phyloP scores from a whole-genome alignment of 2,329 filamentous ascomycete genomes.

The Raffaelea arxii region DNA sequence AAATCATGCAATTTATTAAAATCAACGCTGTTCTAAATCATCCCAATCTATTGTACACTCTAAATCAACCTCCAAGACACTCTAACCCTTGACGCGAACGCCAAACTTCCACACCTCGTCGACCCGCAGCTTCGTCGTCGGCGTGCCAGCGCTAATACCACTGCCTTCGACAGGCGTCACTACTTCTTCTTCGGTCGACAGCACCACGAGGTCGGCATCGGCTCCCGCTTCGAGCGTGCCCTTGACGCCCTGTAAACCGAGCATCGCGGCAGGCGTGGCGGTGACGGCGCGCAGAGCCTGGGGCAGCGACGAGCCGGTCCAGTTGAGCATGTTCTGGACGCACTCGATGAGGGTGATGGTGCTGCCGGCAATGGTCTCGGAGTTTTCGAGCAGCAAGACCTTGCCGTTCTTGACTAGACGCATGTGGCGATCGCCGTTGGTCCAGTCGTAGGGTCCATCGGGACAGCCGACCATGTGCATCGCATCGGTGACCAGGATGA shows the following conservation, averaged over 20 bases:
- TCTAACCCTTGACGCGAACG: too few relatives aligned
- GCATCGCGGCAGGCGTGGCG: conserved; percentile 65
- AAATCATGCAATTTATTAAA: too few relatives aligned
- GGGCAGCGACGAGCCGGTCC: conserved; percentile 59
- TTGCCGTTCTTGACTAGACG: conserved; percentile 61
- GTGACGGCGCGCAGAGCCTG: conserved; percentile 66
- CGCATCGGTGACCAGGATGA: conserved; percentile 85
- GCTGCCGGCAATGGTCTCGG: conserved; percentile 67
- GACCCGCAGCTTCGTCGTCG: conserved; percentile 41
- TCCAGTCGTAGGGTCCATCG: conserved; percentile 80
- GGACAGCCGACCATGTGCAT: conserved; percentile 80
- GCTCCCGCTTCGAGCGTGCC: conserved; percentile 54
- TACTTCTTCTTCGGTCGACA: conserved; percentile 40
- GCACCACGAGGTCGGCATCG: conserved; percentile 60
- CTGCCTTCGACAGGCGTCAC: conserved; percentile 4
- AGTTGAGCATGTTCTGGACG: conserved; percentile 70
- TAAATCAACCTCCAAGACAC: too few relatives aligned
- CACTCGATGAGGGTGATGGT: conserved; percentile 71
- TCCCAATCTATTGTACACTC: too few relatives aligned
- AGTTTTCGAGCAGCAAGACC: conserved; percentile 66
- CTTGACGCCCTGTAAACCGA: conserved; percentile 58
- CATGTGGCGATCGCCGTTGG: conserved; percentile 54
- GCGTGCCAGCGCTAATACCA: conserved; percentile 1
- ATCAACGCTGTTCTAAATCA: too few relatives aligned
- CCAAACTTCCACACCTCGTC: conserved; percentile 79